Conservation (phyloP, 2,329 filamentous ascomycete genomes). For the Cordyceps sp. region DNA sequence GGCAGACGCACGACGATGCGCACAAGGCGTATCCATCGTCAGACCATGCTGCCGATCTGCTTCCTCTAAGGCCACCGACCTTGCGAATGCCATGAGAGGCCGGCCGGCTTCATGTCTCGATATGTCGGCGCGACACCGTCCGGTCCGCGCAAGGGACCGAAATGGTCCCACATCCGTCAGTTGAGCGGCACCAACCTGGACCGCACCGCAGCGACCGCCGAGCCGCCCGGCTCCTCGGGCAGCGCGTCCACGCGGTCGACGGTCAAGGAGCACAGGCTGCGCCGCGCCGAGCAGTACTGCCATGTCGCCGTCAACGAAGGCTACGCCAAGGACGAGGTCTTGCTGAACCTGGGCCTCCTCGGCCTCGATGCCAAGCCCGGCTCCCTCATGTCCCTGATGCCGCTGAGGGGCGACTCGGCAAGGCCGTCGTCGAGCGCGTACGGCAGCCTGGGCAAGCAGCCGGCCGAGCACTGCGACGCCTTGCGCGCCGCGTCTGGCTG, state of each 20-base stretch:
- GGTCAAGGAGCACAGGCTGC: slow-evolving; percentile 16
- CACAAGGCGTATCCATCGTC: no score
- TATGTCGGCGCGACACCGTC: slow-evolving; percentile 21
- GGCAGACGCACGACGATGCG: no score
- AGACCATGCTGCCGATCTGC: no score
- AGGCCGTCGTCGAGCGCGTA: slow-evolving; percentile 15
- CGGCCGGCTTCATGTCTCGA: slow-evolving; percentile 19
- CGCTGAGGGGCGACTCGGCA: slow-evolving; percentile 33
- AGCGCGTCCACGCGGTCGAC: slow-evolving; percentile 35
- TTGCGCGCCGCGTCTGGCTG: slow-evolving; percentile 7
- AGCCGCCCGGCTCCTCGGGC: slow-evolving; percentile 27
- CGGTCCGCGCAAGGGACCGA: slow-evolving; percentile 27
- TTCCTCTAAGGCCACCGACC: no score
- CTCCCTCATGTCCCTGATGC: slow-evolving; percentile 56
- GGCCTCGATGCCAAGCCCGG: slow-evolving; percentile 46
- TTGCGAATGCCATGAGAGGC: slow-evolving; percentile 5
- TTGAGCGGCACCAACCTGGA: slow-evolving; percentile 31
- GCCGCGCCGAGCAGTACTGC: slow-evolving; percentile 27
- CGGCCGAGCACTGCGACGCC: slow-evolving; percentile 10
- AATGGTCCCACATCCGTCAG: slow-evolving; percentile 37
- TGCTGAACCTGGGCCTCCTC: slow-evolving; percentile 61
- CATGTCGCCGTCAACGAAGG: slow-evolving; percentile 51
- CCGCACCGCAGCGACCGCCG: slow-evolving; percentile 17
- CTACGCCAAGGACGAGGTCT: slow-evolving; percentile 61
- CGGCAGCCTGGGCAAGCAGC: slow-evolving; percentile 15